A percentile compares a stretch with the other conserved stretches of the same genome.
Conservation (phyloP, 1,284 basidiomycete species). For the Anthracocystis walkeri region DNA sequence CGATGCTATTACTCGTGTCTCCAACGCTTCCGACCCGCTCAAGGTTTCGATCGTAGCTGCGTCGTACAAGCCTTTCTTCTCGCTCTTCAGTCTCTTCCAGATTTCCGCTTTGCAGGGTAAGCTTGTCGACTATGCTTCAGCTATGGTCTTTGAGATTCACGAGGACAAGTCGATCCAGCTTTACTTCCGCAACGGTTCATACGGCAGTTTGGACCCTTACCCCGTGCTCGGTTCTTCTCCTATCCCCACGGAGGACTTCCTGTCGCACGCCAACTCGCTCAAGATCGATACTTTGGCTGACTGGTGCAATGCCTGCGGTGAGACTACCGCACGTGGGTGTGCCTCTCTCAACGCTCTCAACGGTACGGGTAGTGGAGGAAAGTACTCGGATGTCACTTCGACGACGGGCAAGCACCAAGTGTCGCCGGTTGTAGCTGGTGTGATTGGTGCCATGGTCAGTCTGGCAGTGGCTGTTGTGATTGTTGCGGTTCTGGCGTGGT, state of each 20-base stretch:
- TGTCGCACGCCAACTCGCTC: constrained; percentile 76
- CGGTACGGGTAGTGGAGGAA: constrained; percentile 56
- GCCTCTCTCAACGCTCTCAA: constrained; percentile 55
- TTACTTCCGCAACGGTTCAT: constrained; percentile 86
- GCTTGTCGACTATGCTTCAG: constrained; percentile 81
- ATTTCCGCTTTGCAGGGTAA: constrained; percentile 39
- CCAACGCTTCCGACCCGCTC: constrained; percentile 81
- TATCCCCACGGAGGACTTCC: constrained; percentile 81
- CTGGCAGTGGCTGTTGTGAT: constrained; percentile 51
- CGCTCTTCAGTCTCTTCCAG: constrained; percentile 78
- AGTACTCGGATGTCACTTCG: constrained; percentile 49
- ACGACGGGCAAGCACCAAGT: constrained; percentile 60
- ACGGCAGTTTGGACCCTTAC: constrained; percentile 57
- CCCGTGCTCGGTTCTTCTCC: constrained; percentile 67
- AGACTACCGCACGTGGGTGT: constrained; percentile 56
- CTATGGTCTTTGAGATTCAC: constrained; percentile 80
- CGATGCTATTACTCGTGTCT: constrained; percentile 78
- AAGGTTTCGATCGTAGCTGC: constrained; percentile 79
- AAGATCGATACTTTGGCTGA: constrained; percentile 69
- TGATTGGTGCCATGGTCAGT: constrained; percentile 60
- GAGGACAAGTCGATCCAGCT: constrained; percentile 74
- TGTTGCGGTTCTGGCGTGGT: constrained; percentile 16
- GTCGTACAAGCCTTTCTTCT: constrained; percentile 89
- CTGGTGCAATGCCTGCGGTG: constrained; percentile 70
- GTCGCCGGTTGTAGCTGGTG: constrained; percentile 59